phyloP scores from a whole-genome alignment of 148 eudicot genomes.

The Suaeda aralocaspica region DNA sequence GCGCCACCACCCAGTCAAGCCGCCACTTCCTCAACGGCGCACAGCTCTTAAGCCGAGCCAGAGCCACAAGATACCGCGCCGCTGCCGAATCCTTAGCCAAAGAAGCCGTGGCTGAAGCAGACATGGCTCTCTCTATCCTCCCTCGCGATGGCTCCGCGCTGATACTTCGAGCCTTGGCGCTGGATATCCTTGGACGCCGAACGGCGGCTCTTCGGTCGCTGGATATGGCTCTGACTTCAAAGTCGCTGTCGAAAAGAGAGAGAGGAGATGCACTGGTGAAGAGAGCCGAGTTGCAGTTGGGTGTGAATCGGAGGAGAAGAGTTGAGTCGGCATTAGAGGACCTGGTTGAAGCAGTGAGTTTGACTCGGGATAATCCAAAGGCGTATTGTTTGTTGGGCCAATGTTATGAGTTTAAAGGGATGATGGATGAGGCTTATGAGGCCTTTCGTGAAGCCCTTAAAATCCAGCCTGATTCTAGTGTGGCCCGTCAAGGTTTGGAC shows the following conservation, averaged over 20 bases:
- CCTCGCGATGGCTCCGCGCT: slow-evolving; percentile 67
- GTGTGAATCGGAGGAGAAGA: slow-evolving; percentile 43
- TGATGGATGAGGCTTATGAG: slow-evolving; percentile 42
- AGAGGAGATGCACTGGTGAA: slow-evolving; percentile 61
- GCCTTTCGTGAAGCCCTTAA: slow-evolving; percentile 41
- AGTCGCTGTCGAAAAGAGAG: slow-evolving; percentile 41
- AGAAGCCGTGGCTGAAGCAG: slow-evolving; percentile 58
- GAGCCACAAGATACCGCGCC: slow-evolving; percentile 42
- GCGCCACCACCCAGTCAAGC: slow-evolving; percentile 46
- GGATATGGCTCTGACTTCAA: slow-evolving; percentile 52
- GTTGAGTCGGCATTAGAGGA: slow-evolving; percentile 65
- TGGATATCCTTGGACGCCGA: slow-evolving; percentile 44
- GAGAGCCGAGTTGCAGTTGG: slow-evolving; percentile 66
- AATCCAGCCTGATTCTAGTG: slow-evolving; percentile 35
- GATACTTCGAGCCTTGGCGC: slow-evolving; percentile 65
- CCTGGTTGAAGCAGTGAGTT: slow-evolving; percentile 55
- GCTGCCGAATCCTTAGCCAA: slow-evolving; percentile 51
- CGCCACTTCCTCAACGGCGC: slow-evolving; percentile 80
- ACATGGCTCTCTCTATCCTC: slow-evolving; percentile 48
- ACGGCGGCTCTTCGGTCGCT: slow-evolving; percentile 58
- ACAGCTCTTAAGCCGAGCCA: slow-evolving; percentile 63
- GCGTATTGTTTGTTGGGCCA: slow-evolving; percentile 65
- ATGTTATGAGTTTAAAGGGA: slow-evolving; percentile 62
- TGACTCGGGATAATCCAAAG: slow-evolving; percentile 40
- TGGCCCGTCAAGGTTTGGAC: slow-evolving; percentile 49